phyloP scores from a whole-genome alignment of 2,329 filamentous ascomycete genomes.

The Cytospora leucostoma region DNA sequence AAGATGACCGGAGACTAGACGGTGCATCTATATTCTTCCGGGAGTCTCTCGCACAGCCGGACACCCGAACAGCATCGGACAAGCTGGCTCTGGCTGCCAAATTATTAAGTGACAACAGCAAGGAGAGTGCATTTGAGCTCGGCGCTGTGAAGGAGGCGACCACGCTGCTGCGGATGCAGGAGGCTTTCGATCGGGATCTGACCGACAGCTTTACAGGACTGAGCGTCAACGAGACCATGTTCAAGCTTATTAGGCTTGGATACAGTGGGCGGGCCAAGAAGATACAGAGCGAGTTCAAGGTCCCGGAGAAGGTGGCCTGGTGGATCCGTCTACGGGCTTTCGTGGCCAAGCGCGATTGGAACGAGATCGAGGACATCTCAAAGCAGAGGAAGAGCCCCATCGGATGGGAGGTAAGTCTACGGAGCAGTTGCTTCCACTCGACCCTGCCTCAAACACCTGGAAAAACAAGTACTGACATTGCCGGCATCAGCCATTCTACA shows the following conservation, averaged over 20 bases:
- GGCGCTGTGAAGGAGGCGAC: conserved; percentile 77
- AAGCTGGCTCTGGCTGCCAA: conserved; percentile 87
- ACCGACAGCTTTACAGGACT: conserved; percentile 71
- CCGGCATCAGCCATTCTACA: conserved; percentile 75
- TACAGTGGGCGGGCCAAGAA: conserved; percentile 85
- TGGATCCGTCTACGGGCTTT: conserved; percentile 84
- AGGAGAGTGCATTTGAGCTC: conserved; percentile 74
- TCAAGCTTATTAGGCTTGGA: conserved; percentile 79
- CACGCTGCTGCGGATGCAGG: conserved; percentile 80
- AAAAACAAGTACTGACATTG: conserved; percentile 12
- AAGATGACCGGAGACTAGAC: conserved; percentile 88
- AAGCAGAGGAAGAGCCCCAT: conserved; percentile 85
- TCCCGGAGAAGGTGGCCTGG: conserved; percentile 86
- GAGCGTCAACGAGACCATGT: conserved; percentile 88
- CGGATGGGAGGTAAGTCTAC: conserved; percentile 80
- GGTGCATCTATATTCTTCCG: conserved; percentile 84
- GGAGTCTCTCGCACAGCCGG: conserved; percentile 76
- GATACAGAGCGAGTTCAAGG: conserved; percentile 87
- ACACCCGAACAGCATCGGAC: conserved; percentile 70
- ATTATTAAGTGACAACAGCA: conserved; percentile 74
- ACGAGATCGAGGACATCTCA: conserved; percentile 83
- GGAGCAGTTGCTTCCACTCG: conserved; percentile 6
- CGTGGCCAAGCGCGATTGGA: conserved; percentile 88
- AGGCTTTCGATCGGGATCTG: conserved; percentile 82
- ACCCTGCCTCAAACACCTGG: not conserved